A percentile compares a stretch with the other conserved stretches of the same genome.
phyloP scores from a whole-genome alignment of 192 early-diverging fungal species.

The Podila minutissima region DNA sequence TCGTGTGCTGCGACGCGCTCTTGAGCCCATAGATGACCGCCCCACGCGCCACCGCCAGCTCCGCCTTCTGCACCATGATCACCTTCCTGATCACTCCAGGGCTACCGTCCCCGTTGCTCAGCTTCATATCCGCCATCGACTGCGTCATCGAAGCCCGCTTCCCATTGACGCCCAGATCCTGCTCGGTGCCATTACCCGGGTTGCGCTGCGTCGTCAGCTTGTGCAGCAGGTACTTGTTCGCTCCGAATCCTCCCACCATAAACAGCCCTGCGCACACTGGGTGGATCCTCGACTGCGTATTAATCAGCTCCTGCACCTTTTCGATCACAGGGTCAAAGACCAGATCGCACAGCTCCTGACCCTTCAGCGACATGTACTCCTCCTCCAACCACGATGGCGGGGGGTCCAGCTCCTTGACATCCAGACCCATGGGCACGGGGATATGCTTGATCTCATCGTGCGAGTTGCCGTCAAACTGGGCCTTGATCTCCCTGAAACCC shows the following conservation, averaged over 20 bases:
- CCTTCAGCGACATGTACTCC: conserved; percentile 49
- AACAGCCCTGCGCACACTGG: conserved; percentile 55
- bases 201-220: conserved; percentile 4
- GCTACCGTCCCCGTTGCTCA: conserved; percentile 10
- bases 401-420: conserved; percentile 45
- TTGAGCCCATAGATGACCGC: conserved; percentile 55
- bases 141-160: conserved; percentile 6
- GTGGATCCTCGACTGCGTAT: conserved; percentile 41
- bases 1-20: conserved; percentile 48
- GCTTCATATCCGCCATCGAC: conserved; percentile 30
- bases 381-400: conserved; percentile 51
- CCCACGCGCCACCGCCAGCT: conserved; percentile 48
- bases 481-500: conserved; percentile 45
- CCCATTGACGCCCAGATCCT: not conserved
- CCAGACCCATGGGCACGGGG: conserved; percentile 44
- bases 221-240: conserved; percentile 56
- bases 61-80: conserved; percentile 46
- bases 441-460: conserved; percentile 42
- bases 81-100: conserved; percentile 47
- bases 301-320: conserved; percentile 50
- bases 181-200: not conserved
- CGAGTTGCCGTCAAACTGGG: conserved; percentile 43
- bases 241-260: conserved; percentile 62
- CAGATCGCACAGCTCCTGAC: conserved; percentile 50
- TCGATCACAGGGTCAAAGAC: conserved; percentile 61